These are phyloP conservation scores for Dictyostelium discoideum DNA, from an alignment of 78 protist species.

Conservation along the genomic window dicty_2.7 NC_007091.3:1563501-1564000, in stretches of 20 bases:
- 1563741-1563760: background rate
- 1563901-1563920: background rate
- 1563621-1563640: background rate
- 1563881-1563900: background rate
- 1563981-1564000: background rate
- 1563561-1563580: background rate
- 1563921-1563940: background rate
- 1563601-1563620: background rate
- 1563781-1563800: background rate
- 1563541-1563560: background rate
- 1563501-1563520: background rate
- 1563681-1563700: background rate
- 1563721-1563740: background rate
- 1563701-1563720: background rate
- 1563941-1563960: background rate
- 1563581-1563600: background rate
- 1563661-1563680: constrained; percentile 4
- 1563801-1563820: background rate
- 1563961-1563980: background rate
- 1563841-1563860: background rate
- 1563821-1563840: background rate
- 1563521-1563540: constrained; percentile 6
- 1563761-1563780: background rate
- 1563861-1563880: background rate
- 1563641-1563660: background rate